Evolutionary conservation across 2,329 filamentous ascomycete genomes (phyloP), one percentile per base, ranked within the genome.

Genomic region (Dactylellina leptospora): DNA sequence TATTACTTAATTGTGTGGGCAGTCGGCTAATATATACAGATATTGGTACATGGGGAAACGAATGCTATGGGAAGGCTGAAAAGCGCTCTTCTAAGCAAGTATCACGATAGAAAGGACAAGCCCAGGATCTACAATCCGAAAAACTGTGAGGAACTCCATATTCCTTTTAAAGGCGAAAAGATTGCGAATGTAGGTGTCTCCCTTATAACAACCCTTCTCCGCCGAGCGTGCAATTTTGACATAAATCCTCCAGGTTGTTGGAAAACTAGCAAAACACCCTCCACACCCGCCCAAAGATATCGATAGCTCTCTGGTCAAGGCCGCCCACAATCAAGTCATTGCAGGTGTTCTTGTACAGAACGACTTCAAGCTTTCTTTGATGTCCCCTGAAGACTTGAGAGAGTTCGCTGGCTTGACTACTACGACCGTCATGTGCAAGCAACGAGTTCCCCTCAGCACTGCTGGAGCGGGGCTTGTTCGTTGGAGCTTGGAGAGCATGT

Each of bases 61-160:
- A 92, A 96, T 79, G 96, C 97, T 78, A 97, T 97, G 92, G 96
- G 95, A 85, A 88, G 95, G 59, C 83, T 99, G 25, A 96, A 96
- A 80, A 97, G 93, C 2, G 96, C 96, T 78, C 85, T 99, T 1
- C 86, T 97, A 2, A 93, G 92, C n/a, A 85, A 97, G 36, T 97
- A 97, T 78, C 88, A 90, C 25, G 87, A 88, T 74, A 93, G 93
- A 78, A 83, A 87, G 0, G 83, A 87, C 42, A 95, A 96, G 76
- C 89, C 92, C 75, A 97, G 97, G 79, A 91, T 99, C 9, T 97
- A 88, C 82, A 96, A 91, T 22, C 95, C 95, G 0, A 88, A 91
- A 58, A 99, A 99, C 79, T 96, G 93, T 79, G 93, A 97, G 77
- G 93, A 96, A 79, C 85, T 99, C 22, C 88, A 91, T 48, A 97